Evolutionary conservation across 2,329 filamentous ascomycete genomes (phyloP).

Genomic region (Emydomyces testavorans): DNA sequence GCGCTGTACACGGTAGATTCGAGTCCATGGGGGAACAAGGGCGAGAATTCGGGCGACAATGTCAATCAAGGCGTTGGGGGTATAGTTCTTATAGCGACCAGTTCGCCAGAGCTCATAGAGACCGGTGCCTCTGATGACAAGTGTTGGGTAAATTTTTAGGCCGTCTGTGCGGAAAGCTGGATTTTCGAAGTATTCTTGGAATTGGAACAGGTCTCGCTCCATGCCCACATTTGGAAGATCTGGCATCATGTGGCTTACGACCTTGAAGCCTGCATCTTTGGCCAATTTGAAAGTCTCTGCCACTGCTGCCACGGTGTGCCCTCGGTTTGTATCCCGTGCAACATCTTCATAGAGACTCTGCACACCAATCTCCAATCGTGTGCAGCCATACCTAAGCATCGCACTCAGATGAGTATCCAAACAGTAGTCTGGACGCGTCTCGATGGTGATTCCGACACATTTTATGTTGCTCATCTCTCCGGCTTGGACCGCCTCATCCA

Average conservation of each 20-base stretch:
- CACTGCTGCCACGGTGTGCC: constrained; percentile 88
- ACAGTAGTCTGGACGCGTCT: constrained; percentile 94
- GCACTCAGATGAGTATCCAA: constrained; percentile 86
- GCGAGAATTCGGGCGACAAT: constrained; percentile 93
- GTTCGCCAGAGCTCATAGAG: constrained; percentile 97
- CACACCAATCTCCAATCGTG: constrained; percentile 83
- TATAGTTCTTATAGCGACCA: constrained; percentile 96
- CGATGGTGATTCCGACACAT: constrained; percentile 96
- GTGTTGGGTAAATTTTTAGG: constrained; percentile 92
- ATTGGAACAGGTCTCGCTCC: constrained; percentile 94
- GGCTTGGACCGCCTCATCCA: constrained; percentile 88
- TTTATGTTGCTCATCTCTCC: constrained; percentile 96
- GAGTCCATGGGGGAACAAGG: constrained; percentile 90
- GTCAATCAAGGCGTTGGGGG: constrained; percentile 89
- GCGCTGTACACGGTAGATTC: constrained; percentile 95
- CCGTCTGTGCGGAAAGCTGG: constrained; percentile 93
- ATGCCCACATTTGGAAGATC: constrained; percentile 96
- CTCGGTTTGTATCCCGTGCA: constrained; percentile 92
- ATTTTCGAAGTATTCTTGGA: constrained; percentile 95
- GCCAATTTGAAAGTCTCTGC: constrained; percentile 94
- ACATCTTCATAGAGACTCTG: constrained; percentile 97
- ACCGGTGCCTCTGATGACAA: constrained; percentile 92
- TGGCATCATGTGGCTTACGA: constrained; percentile 99
- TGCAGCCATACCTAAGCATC: constrained; percentile 98
- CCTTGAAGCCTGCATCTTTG: constrained; percentile 97